Evolutionary conservation across 2,329 filamentous ascomycete genomes (phyloP).

Genomic region (Plectosphaerella sp.): DNA sequence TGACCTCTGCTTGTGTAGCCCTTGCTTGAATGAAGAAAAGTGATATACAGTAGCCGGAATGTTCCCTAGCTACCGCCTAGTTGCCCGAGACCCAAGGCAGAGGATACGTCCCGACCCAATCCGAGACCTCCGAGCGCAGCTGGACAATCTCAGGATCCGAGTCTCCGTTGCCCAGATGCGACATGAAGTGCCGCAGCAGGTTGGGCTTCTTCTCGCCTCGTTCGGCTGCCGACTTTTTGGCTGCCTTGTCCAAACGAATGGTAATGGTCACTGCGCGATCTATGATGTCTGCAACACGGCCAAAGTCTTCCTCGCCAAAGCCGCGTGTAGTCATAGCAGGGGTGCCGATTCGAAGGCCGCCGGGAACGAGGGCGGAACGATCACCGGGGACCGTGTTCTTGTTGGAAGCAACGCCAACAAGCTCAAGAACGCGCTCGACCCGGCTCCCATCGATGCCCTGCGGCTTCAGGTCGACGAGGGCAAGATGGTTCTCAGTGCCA

Average conservation of each 20-base stretch:
- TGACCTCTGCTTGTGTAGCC: too few relatives aligned
- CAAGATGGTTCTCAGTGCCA: slow-evolving; percentile 96
- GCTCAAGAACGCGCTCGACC: slow-evolving; percentile 84
- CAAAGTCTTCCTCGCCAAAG: slow-evolving; percentile 86
- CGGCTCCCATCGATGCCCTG: slow-evolving; percentile 83
- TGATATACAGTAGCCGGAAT: too few relatives aligned
- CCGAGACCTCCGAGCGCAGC: slow-evolving; percentile 68
- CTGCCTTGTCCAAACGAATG: slow-evolving; percentile 68
- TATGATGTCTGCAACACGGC: slow-evolving; percentile 78
- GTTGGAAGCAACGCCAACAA: slow-evolving; percentile 95
- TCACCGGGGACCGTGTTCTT: slow-evolving; percentile 99
- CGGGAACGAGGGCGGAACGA: slow-evolving; percentile 86
- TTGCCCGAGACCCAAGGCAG: slow-evolving; percentile 55
- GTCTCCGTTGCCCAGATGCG: slow-evolving; percentile 64
- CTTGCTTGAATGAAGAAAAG: too few relatives aligned
- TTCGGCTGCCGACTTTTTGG: slow-evolving; percentile 63
- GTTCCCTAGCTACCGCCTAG: too few relatives aligned
- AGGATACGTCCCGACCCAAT: slow-evolving; percentile 72
- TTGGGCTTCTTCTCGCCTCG: slow-evolving; percentile 62
- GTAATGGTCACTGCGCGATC: slow-evolving; percentile 79
- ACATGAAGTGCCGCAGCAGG: slow-evolving; percentile 63
- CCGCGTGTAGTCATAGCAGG: slow-evolving; percentile 97
- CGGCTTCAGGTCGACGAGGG: slow-evolving; percentile 86
- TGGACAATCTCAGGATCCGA: slow-evolving; percentile 67
- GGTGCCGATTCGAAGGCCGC: slow-evolving; percentile 88